Evolutionary conservation across 768 basidiomycete genomes (phyloP), one percentile per base, ranked within the genome.

Genomic region (Tulasnella sp.): DNA sequence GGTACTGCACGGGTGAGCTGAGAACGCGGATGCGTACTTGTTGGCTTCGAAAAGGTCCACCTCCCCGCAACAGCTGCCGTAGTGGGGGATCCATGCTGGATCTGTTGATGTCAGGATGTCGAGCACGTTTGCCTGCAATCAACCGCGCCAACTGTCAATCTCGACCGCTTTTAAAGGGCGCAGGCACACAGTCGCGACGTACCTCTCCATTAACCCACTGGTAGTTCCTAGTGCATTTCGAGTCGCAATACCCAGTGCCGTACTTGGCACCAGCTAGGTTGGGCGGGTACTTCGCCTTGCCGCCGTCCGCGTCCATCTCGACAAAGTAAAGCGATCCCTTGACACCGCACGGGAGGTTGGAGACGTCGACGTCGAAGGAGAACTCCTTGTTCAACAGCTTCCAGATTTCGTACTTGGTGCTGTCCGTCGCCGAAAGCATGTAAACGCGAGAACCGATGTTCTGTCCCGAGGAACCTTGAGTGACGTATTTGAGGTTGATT

Each of bases 241-340:
- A 85, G 81, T 89, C 88, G 81, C 89, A 89, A 82, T 90, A 90
- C 12, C 89, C 89, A n/a, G 88, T 88, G 49, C 88, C 88, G 82
- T 86, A 89, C 82, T 87, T 85, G 80, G 88, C 86, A 78, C 87
- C 87, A 67, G 88, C 78, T 84, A 85, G 85, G 85, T 89, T 88
- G 80, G 78, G 83, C 22, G 87, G 77, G 83, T 82, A 87, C 79
- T 84, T 83, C 72, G 87, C 78, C 77, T 85, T 64, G 54, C 87
- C 88, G 83, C 88, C 88, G 78, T 89, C 87, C 15, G 85, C 84
- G 79, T 87, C 88, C 89, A 89, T 89, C 81, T 86, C 85, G 71
- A 84, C 82, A 82, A 89, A 87, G 84, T 89, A 89, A 74, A 89
- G 83, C 11, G 88, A 87, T 78, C 86, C 88, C 80, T 89, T 89